Evolutionary conservation across 176 grass and related monocot species (phyloP).

Genomic region (Pontederia paniculata): DNA sequence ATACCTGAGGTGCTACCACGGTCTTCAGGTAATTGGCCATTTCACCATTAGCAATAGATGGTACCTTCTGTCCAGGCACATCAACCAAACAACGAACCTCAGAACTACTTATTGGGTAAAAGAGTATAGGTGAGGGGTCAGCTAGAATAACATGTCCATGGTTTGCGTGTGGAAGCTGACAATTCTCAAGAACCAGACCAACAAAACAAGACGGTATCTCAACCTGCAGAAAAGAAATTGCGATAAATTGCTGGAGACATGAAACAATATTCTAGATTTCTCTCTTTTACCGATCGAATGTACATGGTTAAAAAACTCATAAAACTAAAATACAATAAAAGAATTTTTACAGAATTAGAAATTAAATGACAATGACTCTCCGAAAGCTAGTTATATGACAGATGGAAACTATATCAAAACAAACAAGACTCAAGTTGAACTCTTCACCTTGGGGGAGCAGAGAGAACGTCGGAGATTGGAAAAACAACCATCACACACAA

Average conservation of each 20-base stretch:
- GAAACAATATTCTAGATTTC: background rate
- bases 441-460: slow-evolving; percentile 76
- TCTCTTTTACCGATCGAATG: too few species aligned
- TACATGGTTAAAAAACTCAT: background rate
- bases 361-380: background rate
- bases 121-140: slow-evolving; percentile 94
- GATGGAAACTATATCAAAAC: background rate
- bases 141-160: slow-evolving; percentile 96
- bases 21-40: slow-evolving; percentile 95
- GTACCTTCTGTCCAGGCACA: slow-evolving; percentile 93
- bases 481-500: slow-evolving; percentile 98
- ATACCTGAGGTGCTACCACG: slow-evolving; percentile 86
- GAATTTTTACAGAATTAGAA: background rate
- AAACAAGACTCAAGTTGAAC: slow-evolving; percentile 3
- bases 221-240: slow-evolving; percentile 46
- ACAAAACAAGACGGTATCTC: slow-evolving; percentile 95
- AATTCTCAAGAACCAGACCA: slow-evolving; percentile 89
- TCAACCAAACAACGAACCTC: slow-evolving; percentile 95
- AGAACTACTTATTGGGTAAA: slow-evolving; percentile 93
- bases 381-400: slow-evolving; percentile 6
- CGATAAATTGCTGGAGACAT: background rate
- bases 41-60: slow-evolving; percentile 84
- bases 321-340: background rate
- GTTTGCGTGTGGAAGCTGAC: slow-evolving; percentile 68
- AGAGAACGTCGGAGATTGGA: slow-evolving; percentile 76